phyloP scores from a whole-genome alignment of 2,329 filamentous ascomycete genomes.

The Cladosporium halotolerans region DNA sequence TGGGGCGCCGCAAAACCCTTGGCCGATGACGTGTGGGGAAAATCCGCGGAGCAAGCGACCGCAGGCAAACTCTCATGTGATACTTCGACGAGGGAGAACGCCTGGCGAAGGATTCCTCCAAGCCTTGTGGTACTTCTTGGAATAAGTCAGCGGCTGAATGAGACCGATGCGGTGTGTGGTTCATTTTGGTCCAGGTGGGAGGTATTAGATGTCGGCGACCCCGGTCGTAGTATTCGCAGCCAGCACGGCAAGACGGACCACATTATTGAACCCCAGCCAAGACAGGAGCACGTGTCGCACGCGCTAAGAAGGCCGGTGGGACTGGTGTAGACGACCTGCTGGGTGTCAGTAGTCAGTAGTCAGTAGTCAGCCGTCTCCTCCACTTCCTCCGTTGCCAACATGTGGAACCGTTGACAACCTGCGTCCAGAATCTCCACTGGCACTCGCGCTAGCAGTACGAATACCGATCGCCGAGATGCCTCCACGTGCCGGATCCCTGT shows the following conservation, averaged over 20 bases:
- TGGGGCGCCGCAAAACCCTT: neutral
- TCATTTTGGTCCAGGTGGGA: neutral
- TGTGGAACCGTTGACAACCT: too few relatives aligned
- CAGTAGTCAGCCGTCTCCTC: too few relatives aligned
- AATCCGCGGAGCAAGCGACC: constrained; percentile 2
- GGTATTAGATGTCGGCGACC: too few relatives aligned
- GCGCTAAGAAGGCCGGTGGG: neutral
- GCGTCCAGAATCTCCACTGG: too few relatives aligned
- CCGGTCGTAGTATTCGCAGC: too few relatives aligned
- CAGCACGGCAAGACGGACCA: neutral
- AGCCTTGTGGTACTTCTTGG: constrained; percentile 4
- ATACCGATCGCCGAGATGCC: too few relatives aligned
- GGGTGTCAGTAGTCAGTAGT: too few relatives aligned
- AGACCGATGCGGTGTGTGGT: neutral
- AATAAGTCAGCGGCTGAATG: neutral
- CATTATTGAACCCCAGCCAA: constrained; percentile 4
- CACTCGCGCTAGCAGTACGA: too few relatives aligned
- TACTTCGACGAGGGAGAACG: neutral
- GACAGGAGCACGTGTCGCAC: constrained; percentile 6
- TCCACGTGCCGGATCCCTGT: too few relatives aligned
- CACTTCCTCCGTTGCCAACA: too few relatives aligned
- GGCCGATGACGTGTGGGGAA: constrained; percentile 7
- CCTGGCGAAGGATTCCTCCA: constrained; percentile 4
- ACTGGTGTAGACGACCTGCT: too few relatives aligned
- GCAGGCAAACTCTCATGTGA: neutral